These are phyloP conservation scores for Mortierella alpina DNA, from an alignment of 192 early-diverging fungal genomes.

Conservation along the genomic window DNA sequence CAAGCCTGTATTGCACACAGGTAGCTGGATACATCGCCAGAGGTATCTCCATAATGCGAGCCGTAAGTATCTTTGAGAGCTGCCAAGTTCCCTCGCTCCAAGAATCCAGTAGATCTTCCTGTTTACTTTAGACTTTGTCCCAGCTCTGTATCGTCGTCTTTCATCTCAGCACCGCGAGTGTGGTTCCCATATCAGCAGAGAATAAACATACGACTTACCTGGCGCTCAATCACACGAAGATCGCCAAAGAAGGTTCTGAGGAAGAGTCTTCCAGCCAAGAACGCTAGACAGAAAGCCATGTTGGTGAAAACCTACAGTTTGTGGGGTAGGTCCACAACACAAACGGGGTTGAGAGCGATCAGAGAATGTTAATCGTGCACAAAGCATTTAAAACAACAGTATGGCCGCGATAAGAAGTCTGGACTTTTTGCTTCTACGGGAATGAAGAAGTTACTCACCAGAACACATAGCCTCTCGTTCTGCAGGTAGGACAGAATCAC, in stretches of 20 bases:
- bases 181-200: neutral
- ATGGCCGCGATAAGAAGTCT: too few species aligned
- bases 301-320: constrained; percentile 55
- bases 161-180: neutral
- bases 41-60: too few species aligned
- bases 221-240: constrained; percentile 58
- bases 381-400: too few species aligned
- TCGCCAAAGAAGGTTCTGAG: constrained; percentile 59
- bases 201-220: constrained; percentile 36
- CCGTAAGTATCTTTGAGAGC: too few species aligned
- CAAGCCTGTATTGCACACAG: too few species aligned
- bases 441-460: constrained; percentile 43
- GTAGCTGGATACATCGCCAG: too few species aligned
- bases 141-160: too few species aligned
- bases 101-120: neutral
- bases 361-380: too few species aligned
- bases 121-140: too few species aligned
- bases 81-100: too few species aligned
- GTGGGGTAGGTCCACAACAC: neutral
- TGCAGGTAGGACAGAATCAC: constrained; percentile 57
- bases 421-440: too few species aligned
- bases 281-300: constrained; percentile 58
- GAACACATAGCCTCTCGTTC: constrained; percentile 59
- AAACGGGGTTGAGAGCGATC: too few species aligned
- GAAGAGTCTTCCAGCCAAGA: constrained; percentile 54